Percentiles rank a stretch among this genome's conserved stretches.
These are phyloP conservation scores for Sanghuangporus sanghuang DNA, from an alignment of 1,284 basidiomycete species.

Conservation along the genomic window DNA sequence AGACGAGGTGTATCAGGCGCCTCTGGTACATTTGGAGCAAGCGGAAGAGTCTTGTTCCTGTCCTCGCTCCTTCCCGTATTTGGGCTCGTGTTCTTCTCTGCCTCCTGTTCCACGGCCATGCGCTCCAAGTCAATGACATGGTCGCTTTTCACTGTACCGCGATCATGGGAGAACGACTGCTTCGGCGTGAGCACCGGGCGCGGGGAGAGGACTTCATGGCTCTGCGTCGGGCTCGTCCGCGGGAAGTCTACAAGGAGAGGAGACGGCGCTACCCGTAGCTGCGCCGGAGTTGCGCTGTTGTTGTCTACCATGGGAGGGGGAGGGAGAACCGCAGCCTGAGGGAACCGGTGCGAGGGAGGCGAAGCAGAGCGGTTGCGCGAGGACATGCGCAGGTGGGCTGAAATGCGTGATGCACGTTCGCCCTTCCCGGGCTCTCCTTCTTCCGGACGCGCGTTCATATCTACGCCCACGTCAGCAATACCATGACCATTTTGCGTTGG, in stretches of 20 bases:
- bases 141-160: constrained; percentile 42
- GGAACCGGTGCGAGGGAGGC: constrained; percentile 40
- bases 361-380: constrained; percentile 58
- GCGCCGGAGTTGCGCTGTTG: not conserved
- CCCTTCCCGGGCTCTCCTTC: constrained; percentile 56
- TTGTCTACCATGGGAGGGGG: constrained; percentile 1
- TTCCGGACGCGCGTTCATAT: constrained; percentile 18
- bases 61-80: constrained; percentile 26
- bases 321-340: constrained; percentile 8
- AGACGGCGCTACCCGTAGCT: constrained; percentile 11
- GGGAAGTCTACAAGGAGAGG: not conserved
- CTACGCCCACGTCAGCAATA: constrained; percentile 12
- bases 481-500: constrained; percentile 2
- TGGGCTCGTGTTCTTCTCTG: constrained; percentile 17
- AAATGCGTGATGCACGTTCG: constrained; percentile 49
- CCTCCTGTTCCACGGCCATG: constrained; percentile 52
- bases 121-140: constrained; percentile 60
- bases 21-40: not conserved
- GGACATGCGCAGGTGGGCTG: constrained; percentile 52
- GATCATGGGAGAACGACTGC: constrained; percentile 39
- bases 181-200: constrained; percentile 57
- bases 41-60: constrained; percentile 55
- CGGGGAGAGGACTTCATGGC: constrained; percentile 46
- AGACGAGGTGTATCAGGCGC: constrained; percentile 8
- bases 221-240: constrained; percentile 19